Evolutionary conservation across 495 filamentous ascomycete genomes (phyloP).

Genomic region (Penicillium longicatenatum): DNA sequence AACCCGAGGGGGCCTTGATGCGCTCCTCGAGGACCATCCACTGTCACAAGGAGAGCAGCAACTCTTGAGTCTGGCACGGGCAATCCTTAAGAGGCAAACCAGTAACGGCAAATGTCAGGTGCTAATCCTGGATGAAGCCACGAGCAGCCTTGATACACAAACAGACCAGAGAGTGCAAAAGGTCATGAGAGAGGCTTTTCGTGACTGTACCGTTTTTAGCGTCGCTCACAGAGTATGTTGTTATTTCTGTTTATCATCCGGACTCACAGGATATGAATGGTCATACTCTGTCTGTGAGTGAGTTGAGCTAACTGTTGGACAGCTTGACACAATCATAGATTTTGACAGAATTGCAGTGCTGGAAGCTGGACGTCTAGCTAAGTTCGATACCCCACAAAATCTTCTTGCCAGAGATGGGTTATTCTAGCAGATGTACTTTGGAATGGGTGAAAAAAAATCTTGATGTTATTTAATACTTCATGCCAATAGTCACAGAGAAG

Average conservation of each 20-base stretch:
- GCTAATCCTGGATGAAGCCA: slow-evolving; percentile 31
- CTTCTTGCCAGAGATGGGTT: too few relatives aligned
- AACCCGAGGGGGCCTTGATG: slow-evolving; percentile 43
- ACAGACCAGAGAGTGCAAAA: background rate
- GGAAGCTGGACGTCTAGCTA: too few relatives aligned
- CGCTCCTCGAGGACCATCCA: slow-evolving; percentile 35
- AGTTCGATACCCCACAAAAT: too few relatives aligned
- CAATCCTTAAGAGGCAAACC: slow-evolving; percentile 40
- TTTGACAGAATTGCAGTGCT: too few relatives aligned
- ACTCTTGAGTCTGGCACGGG: slow-evolving; percentile 55
- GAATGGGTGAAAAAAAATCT: too few relatives aligned
- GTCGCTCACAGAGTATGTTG: background rate
- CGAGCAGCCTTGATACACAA: background rate
- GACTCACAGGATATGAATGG: too few relatives aligned
- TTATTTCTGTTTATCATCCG: background rate
- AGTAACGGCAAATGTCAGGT: slow-evolving; percentile 5
- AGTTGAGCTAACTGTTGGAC: too few relatives aligned
- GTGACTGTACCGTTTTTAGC: background rate
- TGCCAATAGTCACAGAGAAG: too few relatives aligned
- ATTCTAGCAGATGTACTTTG: too few relatives aligned
- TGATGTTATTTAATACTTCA: too few relatives aligned
- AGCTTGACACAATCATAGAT: too few relatives aligned
- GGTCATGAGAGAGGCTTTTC: background rate
- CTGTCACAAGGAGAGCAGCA: slow-evolving; percentile 55
- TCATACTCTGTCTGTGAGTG: too few relatives aligned